Conservation (phyloP, 2,329 filamentous ascomycete species). For the Tolypocladium ophioglossoides region DNA sequence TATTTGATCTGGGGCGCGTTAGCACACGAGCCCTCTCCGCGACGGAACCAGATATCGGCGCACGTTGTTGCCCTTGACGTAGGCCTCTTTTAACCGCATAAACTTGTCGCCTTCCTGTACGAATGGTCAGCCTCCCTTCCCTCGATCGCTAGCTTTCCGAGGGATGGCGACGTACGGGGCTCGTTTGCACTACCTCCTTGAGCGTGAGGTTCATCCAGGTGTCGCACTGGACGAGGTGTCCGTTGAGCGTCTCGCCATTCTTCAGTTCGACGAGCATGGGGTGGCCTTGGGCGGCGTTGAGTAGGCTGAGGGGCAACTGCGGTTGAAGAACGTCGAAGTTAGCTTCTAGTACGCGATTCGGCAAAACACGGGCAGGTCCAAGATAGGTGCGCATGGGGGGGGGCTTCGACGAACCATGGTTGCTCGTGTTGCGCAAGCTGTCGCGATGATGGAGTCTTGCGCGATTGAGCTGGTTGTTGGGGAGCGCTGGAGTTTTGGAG, state of each 20-base stretch:
- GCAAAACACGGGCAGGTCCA: background rate
- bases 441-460: background rate
- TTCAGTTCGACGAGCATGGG: conserved; percentile 97
- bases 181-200: conserved; percentile 95
- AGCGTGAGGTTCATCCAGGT: conserved; percentile 99
- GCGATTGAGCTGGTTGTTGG: background rate
- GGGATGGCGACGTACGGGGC: conserved; percentile 46
- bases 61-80: conserved; percentile 96
- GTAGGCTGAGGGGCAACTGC: conserved; percentile 65
- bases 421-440: background rate
- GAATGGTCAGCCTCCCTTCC: background rate
- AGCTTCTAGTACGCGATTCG: conserved; percentile 5
- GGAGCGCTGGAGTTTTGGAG: background rate
- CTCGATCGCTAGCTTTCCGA: background rate
- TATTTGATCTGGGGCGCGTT: conserved; percentile 77
- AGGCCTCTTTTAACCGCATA: conserved; percentile 82
- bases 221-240: conserved; percentile 91
- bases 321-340: conserved; percentile 5
- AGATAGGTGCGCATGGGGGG: background rate
- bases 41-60: too few species aligned
- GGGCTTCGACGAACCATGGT: background rate
- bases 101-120: conserved; percentile 82
- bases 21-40: conserved; percentile 1
- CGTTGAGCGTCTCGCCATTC: conserved; percentile 95
- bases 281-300: conserved; percentile 93